These are phyloP conservation scores for Metschnikowia sp. DNA, from an alignment of 805 yeast genomes.

Conservation along the genomic window DNA sequence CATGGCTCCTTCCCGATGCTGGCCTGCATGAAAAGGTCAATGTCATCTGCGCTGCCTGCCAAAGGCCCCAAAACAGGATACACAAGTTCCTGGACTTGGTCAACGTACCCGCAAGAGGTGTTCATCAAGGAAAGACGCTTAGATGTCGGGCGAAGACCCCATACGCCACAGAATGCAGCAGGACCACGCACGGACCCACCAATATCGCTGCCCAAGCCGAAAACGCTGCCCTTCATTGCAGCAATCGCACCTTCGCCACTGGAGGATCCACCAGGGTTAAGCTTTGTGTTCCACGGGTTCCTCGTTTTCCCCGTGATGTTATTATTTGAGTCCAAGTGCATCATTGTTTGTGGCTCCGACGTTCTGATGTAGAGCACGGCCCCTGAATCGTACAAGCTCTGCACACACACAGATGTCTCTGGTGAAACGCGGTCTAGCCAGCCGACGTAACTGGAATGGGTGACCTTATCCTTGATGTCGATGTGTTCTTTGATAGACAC, in stretches of 20 bases:
- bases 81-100: constrained; percentile 14
- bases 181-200: constrained; percentile 20
- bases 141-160: constrained; percentile 18
- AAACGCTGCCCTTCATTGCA: constrained; percentile 18
- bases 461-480: constrained; percentile 14
- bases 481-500: constrained; percentile 19
- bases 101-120: constrained; percentile 8
- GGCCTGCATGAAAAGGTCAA: constrained; percentile 18
- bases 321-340: constrained; percentile 19
- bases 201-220: constrained; percentile 19
- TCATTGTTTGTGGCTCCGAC: constrained; percentile 18
- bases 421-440: constrained; percentile 14
- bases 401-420: constrained; percentile 7
- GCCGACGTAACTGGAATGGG: constrained; percentile 16
- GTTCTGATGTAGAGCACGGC: constrained; percentile 19
- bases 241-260: constrained; percentile 20
- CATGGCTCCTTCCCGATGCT: constrained; percentile 15
- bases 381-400: constrained; percentile 14
- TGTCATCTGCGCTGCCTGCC: constrained; percentile 17
- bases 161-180: constrained; percentile 19
- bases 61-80: constrained; percentile 17
- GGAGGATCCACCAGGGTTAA: constrained; percentile 19
- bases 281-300: constrained; percentile 17
- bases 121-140: constrained; percentile 13
- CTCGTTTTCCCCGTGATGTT: constrained; percentile 18